phyloP scores from a whole-genome alignment of 768 basidiomycete species.

The Pulveroboletus frians region DNA sequence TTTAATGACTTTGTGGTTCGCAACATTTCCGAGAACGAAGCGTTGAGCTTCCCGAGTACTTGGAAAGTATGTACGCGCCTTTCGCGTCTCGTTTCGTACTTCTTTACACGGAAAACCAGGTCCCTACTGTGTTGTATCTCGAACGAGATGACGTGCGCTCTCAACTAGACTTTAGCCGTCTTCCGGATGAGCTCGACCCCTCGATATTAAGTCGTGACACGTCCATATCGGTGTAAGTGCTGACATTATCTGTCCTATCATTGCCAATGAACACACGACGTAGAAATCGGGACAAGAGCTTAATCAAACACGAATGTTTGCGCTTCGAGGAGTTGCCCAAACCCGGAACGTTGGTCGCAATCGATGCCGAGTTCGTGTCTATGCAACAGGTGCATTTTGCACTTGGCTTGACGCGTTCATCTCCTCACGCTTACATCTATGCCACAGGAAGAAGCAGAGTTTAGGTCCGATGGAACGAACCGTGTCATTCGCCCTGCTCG shows the following conservation, averaged over 20 bases:
- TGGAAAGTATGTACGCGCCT: constrained; percentile 74
- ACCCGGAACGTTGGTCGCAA: constrained; percentile 85
- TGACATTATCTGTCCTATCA: neutral
- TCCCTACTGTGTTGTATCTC: constrained; percentile 86
- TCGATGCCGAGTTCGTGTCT: constrained; percentile 96
- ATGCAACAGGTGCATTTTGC: constrained; percentile 73
- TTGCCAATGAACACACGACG: neutral
- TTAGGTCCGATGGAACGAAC: constrained; percentile 90
- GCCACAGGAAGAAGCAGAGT: constrained; percentile 86
- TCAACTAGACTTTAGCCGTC: constrained; percentile 54
- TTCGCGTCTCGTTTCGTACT: neutral
- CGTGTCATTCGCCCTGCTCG: constrained; percentile 89
- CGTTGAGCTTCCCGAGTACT: constrained; percentile 74
- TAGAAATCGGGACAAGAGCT: constrained; percentile 69
- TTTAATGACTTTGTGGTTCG: constrained; percentile 96
- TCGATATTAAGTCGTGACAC: constrained; percentile 80
- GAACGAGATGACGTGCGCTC: constrained; percentile 64
- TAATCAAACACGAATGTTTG: constrained; percentile 77
- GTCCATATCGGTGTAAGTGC: constrained; percentile 73
- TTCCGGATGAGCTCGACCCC: constrained; percentile 66
- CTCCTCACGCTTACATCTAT: neutral
- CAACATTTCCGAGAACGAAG: constrained; percentile 82
- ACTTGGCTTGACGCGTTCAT: neutral
- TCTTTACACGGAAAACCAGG: constrained; percentile 37
- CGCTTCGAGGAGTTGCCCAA: constrained; percentile 70